Evolutionary conservation across 306 rosid species (phyloP).

Genomic region (Castanospermum australe): DNA sequence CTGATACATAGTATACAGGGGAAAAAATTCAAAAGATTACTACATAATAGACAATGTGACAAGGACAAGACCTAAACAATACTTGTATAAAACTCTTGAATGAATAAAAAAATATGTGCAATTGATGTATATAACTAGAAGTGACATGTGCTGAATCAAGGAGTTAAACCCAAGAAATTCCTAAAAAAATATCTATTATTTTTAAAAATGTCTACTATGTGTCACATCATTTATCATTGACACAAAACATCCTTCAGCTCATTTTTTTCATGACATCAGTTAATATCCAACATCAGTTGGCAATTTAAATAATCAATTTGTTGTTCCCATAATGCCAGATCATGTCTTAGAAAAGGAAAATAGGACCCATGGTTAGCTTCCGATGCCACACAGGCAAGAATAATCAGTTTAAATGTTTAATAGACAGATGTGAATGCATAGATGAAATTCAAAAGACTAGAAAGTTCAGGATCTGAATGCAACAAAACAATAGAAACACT

Average conservation of each 20-base stretch:
- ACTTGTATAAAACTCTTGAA: not conserved
- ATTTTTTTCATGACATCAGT: conserved; percentile 4
- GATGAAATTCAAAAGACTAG: not conserved
- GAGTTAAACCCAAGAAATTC: conserved; percentile 14
- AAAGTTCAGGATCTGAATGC: not conserved
- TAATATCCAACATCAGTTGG: not conserved
- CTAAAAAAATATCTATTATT: not conserved
- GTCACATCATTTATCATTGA: not conserved
- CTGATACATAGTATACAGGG: not conserved
- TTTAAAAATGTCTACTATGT: not conserved
- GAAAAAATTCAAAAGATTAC: not conserved
- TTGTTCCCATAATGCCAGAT: conserved; percentile 2
- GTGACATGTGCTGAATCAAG: conserved; percentile 3
- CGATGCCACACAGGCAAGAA: not conserved
- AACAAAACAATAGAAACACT: not conserved
- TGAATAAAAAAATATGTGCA: not conserved
- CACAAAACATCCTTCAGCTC: conserved; percentile 4
- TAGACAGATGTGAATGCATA: not conserved
- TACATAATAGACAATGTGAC: not conserved
- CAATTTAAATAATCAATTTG: not conserved
- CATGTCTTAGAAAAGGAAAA: not conserved
- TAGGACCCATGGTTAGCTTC: not conserved
- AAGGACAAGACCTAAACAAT: not conserved
- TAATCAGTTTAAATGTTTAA: conserved; percentile 1
- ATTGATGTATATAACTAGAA: conserved; percentile 5